phyloP scores from a whole-genome alignment of 148 eudicot genomes.

The Rhododendron kiyosumense region DNA sequence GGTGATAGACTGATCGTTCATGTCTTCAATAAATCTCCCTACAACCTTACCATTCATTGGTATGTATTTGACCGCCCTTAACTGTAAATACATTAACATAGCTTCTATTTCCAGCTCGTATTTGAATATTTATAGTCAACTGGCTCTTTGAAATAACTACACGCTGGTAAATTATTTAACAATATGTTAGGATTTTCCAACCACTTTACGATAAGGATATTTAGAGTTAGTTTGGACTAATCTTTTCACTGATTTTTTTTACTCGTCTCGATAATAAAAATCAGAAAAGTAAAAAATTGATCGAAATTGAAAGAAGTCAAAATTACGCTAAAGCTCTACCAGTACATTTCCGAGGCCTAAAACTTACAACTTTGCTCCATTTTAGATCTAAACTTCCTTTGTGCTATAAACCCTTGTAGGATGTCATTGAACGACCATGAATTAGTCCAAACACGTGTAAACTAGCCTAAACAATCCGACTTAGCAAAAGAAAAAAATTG shows the following conservation, averaged over 20 bases:
- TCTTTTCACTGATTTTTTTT: no score
- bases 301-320: background rate
- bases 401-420: no score
- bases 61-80: constrained; percentile 1
- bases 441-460: no score
- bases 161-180: no score
- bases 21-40: constrained; percentile 50
- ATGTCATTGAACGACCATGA: no score
- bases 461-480: no score
- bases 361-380: no score
- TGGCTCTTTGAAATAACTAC: background rate
- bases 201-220: background rate
- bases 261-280: background rate
- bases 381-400: no score
- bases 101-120: background rate
- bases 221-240: background rate
- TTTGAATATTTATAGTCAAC: background rate
- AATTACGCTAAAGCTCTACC: no score
- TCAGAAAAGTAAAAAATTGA: background rate
- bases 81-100: no score
- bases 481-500: no score
- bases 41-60: constrained; percentile 62
- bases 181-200: background rate
- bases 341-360: no score
- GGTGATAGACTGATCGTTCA: constrained; percentile 59